Base-by-base conservation (phyloP, 768 basidiomycete species). In the Boletus rubropictus region DNA sequence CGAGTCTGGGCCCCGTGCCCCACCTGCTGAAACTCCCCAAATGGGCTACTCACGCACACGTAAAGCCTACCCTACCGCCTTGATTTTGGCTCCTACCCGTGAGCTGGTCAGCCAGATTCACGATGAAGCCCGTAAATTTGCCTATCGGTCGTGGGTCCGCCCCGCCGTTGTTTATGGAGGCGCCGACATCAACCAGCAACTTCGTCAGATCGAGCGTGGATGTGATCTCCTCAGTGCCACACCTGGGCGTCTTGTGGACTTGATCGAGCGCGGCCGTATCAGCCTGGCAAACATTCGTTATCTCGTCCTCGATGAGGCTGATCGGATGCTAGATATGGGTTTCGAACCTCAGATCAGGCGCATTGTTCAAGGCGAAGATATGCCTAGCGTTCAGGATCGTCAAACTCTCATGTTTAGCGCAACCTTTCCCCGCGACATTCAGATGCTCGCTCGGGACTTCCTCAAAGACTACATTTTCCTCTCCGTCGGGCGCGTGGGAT, bases 291-390 rank as follows among this genome's bases (percentile, higher is more conserved):
- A 97, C 71, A 85, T 99, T 74, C 86, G 90, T 60, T 98, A 96
- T 69, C 86, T 99, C 48, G 96, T 99, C 22, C 85, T 99, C 45
- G 96, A 99, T 61, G 96, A 99, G 73, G 96, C 96, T 51, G 96
- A 99, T 76, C 89, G 96, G 62, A 99, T 99, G 96, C 80, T 99
- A 63, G 96, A 99, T 75, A 99, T 99, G 96, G 96, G 96, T 85
- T 99, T 99, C 77, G 96, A 99, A 70, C 96, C 96, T 46, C 96
- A 98, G 72, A 99, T 99, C 62, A 81, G 96, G 54, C 81, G 92
- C 27, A 99, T 99, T 63, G 96, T 99, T 17, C 90, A 99, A 69
- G 89, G 89, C 57, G 92, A 93, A 62, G 96, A 99, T 66, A 99
- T 99, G 96, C 92, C 96, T n/a, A 86, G 84, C 38, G 81, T 86